These are phyloP conservation scores for Aureobasidium vineae DNA, from an alignment of 2,329 filamentous ascomycete species.

Conservation along the genomic window DNA sequence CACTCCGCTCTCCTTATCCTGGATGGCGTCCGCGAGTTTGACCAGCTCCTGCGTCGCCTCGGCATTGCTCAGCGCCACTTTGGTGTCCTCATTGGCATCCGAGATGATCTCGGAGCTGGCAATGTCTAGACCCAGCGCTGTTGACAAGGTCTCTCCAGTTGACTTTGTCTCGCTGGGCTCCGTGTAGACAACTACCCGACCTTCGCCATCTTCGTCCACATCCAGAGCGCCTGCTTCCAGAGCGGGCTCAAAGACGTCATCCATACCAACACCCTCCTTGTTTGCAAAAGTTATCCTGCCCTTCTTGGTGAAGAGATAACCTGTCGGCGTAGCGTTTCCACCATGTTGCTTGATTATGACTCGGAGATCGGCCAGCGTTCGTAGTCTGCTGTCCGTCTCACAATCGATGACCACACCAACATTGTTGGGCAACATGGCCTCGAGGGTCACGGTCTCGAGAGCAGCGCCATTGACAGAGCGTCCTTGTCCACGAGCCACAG, in stretches of 20 bases:
- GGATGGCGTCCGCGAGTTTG: conserved; percentile 58
- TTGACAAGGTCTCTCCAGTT: conserved; percentile 63
- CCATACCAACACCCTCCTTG: conserved; percentile 55
- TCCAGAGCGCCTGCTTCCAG: conserved; percentile 82
- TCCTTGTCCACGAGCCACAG: conserved; percentile 86
- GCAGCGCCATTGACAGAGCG: conserved; percentile 69
- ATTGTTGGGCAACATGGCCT: conserved; percentile 73
- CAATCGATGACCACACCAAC: conserved; percentile 78
- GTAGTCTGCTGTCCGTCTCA: conserved; percentile 76
- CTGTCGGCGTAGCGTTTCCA: conserved; percentile 69
- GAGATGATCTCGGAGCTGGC: conserved; percentile 79
- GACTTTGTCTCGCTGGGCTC: conserved; percentile 63
- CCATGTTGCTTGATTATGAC: conserved; percentile 67
- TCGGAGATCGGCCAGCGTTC: conserved; percentile 71
- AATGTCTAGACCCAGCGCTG: conserved; percentile 64
- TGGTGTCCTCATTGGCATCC: conserved; percentile 77
- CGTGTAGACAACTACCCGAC: conserved; percentile 68
- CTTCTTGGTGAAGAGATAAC: conserved; percentile 80
- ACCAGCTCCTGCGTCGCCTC: conserved; percentile 58
- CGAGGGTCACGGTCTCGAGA: conserved; percentile 75
- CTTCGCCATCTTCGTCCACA: conserved; percentile 66
- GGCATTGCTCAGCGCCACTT: conserved; percentile 60
- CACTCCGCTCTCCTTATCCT: conserved; percentile 66
- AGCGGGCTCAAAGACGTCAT: conserved; percentile 75
- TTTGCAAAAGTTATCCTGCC: conserved; percentile 70